Percentiles rank a stretch among this genome's conserved stretches.
Evolutionary conservation across 2,329 filamentous ascomycete species (phyloP).

Genomic region (Podosphaera fusca): DNA sequence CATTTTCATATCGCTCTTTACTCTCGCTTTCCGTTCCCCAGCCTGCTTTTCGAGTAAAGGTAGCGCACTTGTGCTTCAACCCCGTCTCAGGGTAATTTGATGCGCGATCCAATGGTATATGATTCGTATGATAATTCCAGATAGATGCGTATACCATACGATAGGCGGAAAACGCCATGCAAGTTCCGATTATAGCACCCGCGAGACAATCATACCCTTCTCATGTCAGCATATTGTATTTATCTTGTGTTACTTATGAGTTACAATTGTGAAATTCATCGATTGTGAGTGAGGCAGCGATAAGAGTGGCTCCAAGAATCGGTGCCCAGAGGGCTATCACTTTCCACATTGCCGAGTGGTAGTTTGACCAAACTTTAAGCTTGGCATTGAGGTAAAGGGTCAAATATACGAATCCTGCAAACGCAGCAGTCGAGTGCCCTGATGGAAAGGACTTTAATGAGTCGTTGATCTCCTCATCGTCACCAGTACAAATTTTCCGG

Average conservation of each 20-base stretch:
- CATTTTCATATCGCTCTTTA: background rate
- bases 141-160: constrained; percentile 43
- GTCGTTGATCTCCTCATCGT: constrained; percentile 41
- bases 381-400: constrained; percentile 58
- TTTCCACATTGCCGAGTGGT: constrained; percentile 55
- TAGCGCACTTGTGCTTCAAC: constrained; percentile 26
- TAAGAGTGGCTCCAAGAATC: constrained; percentile 41
- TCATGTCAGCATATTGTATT: background rate
- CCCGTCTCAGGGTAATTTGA: constrained; percentile 25
- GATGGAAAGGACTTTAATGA: constrained; percentile 48
- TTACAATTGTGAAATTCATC: constrained; percentile 46
- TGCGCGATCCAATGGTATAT: constrained; percentile 38
- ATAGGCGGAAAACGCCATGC: constrained; percentile 41
- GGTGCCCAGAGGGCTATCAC: constrained; percentile 40
- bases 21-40: constrained; percentile 23
- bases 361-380: constrained; percentile 51
- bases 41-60: constrained; percentile 34
- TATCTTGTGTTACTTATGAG: background rate
- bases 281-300: constrained; percentile 46
- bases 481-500: constrained; percentile 44
- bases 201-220: constrained; percentile 43
- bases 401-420: constrained; percentile 47
- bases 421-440: constrained; percentile 51
- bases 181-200: constrained; percentile 38
- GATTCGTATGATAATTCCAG: constrained; percentile 46